Base-by-base conservation (phyloP, 2,329 filamentous ascomycete species). In the Fusarium sp. region DNA sequence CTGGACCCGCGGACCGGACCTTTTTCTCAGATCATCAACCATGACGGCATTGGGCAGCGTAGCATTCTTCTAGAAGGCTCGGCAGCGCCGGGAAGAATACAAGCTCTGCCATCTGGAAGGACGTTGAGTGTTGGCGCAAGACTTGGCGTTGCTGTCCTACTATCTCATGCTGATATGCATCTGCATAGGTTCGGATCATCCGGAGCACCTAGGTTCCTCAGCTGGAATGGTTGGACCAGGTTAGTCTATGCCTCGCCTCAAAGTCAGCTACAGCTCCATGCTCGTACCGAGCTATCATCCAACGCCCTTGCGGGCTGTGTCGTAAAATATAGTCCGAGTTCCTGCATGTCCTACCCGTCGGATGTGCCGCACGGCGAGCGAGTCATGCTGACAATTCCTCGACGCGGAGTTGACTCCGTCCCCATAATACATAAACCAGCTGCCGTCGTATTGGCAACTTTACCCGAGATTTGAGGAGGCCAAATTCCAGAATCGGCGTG, bases 1-100 rank as follows among this genome's bases (percentile, higher is more conserved):
- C 13, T 37, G 38, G 41, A 49, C 48, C 31, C 32, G 47, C 47
- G 51, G 41, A 31, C 51, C 51, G 51, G 41, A 31, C 14, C 42
- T 14, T 19, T 19, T 37, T 37, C 47, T 37, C 10, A 6, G 13
- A 7, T 33, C 31, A 33, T 33, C 14, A 14, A 33, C 31, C 14
- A 33, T 3, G 25, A 5, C 9, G 14, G 13, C 11, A 39, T 39
- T 9, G 21, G 11, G 19, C 14, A 7, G 19, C 4, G 5, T 19
- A 15, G 1, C 21, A 9, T 6, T 9, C 47, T 44, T 52, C 51
- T 54, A 39, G 47, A 54, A 52, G 31, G 9, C 25, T 52, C 47
- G 51, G 31, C 31, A 23, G 41, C 13, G 10, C 15, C 13, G 46
- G 31, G 17, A 32, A 6, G 9, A 27, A 35, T 11, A 8, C 5